These are phyloP conservation scores for Neocallimastix lanati DNA, from an alignment of 192 early-diverging fungal species.

Conservation along the genomic window DNA sequence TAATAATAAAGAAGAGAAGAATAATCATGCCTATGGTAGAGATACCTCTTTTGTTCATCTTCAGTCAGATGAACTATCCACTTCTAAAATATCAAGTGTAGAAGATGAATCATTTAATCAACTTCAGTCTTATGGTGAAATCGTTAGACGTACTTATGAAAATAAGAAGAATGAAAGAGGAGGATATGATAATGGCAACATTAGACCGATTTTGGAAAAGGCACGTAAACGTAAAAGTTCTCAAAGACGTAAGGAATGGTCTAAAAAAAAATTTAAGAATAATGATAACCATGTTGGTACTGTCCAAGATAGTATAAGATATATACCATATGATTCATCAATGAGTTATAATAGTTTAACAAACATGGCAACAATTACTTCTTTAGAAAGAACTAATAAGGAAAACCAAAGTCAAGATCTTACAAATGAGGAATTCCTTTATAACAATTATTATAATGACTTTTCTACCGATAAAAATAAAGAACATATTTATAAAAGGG, in stretches of 20 bases:
- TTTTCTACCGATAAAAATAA: not conserved
- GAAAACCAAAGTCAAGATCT: not conserved
- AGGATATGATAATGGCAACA: not conserved
- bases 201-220: not conserved
- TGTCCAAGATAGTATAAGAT: not conserved
- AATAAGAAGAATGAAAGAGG: no score
- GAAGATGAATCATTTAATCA: no score
- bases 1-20: not conserved
- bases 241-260: not conserved
- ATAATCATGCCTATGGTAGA: no score
- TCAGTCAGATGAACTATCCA: no score
- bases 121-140: not conserved
- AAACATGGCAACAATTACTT: not conserved
- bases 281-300: not conserved
- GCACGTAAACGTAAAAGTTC: not conserved
- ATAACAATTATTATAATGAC: not conserved
- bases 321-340: no score
- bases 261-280: not conserved
- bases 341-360: not conserved
- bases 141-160: not conserved
- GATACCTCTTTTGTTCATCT: no score
- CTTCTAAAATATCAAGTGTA: no score
- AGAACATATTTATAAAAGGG: not conserved
- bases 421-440: not conserved
- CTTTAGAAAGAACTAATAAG: not conserved